Conservation (phyloP, 805 yeast species). For the Schwanniomyces occidentalis region DNA sequence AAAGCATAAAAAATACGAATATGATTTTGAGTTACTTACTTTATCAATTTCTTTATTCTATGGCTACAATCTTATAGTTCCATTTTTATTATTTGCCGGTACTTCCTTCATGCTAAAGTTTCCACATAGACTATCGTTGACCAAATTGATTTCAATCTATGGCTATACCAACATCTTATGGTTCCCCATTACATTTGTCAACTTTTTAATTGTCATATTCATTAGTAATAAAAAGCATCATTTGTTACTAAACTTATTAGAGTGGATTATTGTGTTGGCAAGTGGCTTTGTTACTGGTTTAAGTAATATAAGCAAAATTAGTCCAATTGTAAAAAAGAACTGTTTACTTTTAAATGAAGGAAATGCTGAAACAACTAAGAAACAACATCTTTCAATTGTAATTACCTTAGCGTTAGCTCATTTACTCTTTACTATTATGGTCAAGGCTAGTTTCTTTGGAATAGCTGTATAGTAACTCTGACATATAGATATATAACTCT, state of each 20-base stretch:
- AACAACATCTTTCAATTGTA: slow-evolving; percentile 33
- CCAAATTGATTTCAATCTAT: slow-evolving; percentile 69
- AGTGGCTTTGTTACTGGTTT: slow-evolving; percentile 66
- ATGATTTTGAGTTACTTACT: slow-evolving; percentile 61
- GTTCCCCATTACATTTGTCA: slow-evolving; percentile 75
- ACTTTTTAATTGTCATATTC: slow-evolving; percentile 57
- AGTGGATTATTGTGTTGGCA: slow-evolving; percentile 61
- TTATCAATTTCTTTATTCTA: slow-evolving; percentile 70
- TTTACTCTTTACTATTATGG: slow-evolving; percentile 58
- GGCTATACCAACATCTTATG: slow-evolving; percentile 85
- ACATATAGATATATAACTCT: background rate
- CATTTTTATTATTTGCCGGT: slow-evolving; percentile 52
- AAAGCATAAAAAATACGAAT: slow-evolving; percentile 52
- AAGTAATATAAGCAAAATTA: slow-evolving; percentile 50
- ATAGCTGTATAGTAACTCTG: slow-evolving; percentile 8
- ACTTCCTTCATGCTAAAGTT: slow-evolving; percentile 58
- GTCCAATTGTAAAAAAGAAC: slow-evolving; percentile 35
- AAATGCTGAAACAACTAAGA: slow-evolving; percentile 31
- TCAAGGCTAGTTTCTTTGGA: slow-evolving; percentile 67
- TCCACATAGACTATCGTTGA: slow-evolving; percentile 47
- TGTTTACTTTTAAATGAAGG: slow-evolving; percentile 29
- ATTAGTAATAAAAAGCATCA: slow-evolving; percentile 32
- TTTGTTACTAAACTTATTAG: slow-evolving; percentile 48
- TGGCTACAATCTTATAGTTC: slow-evolving; percentile 72
- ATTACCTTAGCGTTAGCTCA: slow-evolving; percentile 50